These are phyloP conservation scores for Moniliophthora roreri DNA, from an alignment of 1,284 basidiomycete genomes.

Conservation along the genomic window DNA sequence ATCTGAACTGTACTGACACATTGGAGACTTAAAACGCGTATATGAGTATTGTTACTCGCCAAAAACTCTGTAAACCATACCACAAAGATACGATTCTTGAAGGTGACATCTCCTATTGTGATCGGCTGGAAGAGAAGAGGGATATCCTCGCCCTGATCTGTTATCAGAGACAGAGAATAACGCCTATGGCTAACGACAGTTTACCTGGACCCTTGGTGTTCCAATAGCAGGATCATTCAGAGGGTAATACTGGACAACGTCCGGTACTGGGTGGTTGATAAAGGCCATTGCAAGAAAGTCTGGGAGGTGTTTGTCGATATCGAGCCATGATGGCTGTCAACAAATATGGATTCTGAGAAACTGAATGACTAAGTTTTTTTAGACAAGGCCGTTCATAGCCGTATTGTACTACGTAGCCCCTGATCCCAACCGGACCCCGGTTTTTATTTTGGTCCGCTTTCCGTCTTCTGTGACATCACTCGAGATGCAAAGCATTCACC, in stretches of 20 bases:
- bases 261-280: constrained; percentile 49
- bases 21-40: constrained; percentile 53
- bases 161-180: background rate
- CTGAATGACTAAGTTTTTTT: background rate
- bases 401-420: no score
- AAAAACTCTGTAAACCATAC: constrained; percentile 25
- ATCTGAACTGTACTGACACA: constrained; percentile 79
- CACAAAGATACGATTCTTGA: constrained; percentile 75
- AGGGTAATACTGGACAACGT: constrained; percentile 55
- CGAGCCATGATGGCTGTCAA: background rate
- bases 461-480: constrained; percentile 8
- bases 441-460: no score
- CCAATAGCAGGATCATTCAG: constrained; percentile 66
- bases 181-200: background rate
- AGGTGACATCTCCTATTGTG: constrained; percentile 58
- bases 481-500: no score
- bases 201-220: constrained; percentile 33
- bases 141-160: constrained; percentile 38
- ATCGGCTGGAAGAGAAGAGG: constrained; percentile 72
- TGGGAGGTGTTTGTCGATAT: background rate
- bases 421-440: background rate
- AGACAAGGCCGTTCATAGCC: background rate
- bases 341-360: background rate
- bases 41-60: background rate
- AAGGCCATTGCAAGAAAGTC: constrained; percentile 21